Conservation (phyloP, 495 filamentous ascomycete species). For the Neurospora sp. region DNA sequence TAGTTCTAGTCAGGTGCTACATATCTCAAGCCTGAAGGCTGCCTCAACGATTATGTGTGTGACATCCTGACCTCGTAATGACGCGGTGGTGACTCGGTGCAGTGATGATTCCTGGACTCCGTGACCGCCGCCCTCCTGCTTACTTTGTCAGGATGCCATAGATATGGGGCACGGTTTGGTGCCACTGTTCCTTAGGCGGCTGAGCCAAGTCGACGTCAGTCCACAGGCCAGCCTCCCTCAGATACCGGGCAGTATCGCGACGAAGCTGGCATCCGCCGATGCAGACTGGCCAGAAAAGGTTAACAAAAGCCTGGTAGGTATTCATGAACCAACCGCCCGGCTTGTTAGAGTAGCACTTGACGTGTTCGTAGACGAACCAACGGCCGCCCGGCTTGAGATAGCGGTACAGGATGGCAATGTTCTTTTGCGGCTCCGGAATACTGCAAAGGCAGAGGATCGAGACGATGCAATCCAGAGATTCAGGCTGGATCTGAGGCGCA, state of each 20-base stretch:
- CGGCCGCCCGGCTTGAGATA: conserved; percentile 56
- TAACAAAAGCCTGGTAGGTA: conserved; percentile 18
- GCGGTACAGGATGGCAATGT: conserved; percentile 48
- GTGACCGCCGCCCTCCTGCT: neutral
- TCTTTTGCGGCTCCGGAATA: conserved; percentile 51
- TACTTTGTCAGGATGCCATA: conserved; percentile 44
- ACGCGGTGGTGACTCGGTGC: neutral
- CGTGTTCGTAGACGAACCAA: conserved; percentile 66
- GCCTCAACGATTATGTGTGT: neutral
- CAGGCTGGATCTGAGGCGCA: conserved; percentile 16
- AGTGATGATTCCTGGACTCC: neutral
- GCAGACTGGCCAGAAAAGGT: conserved; percentile 42
- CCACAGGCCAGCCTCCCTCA: conserved; percentile 49
- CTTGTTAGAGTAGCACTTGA: conserved; percentile 34
- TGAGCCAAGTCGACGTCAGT: conserved; percentile 40
- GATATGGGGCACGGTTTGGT: conserved; percentile 44
- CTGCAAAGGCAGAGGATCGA: conserved; percentile 64
- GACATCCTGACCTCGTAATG: neutral
- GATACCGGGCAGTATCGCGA: conserved; percentile 43
- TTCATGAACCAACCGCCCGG: neutral
- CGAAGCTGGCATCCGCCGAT: conserved; percentile 51
- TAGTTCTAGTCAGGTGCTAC: neutral
- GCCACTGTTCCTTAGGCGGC: conserved; percentile 36
- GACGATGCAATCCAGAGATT: conserved; percentile 56
- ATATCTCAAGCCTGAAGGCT: neutral